Evolutionary conservation across 1,284 basidiomycete species (phyloP).

Genomic region (Puccinia triticina): DNA sequence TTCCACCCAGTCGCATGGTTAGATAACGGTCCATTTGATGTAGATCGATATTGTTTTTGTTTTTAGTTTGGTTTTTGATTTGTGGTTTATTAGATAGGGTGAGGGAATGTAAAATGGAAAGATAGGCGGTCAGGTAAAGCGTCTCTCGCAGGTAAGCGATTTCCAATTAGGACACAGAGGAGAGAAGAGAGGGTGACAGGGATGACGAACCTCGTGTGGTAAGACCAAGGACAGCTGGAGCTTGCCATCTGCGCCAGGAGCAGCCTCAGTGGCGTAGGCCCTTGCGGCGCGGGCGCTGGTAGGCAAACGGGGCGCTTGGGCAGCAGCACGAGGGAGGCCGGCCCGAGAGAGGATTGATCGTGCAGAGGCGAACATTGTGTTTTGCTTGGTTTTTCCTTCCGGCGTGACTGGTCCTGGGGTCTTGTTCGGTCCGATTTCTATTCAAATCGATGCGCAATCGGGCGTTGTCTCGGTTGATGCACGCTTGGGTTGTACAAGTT

Average conservation of each 20-base stretch:
- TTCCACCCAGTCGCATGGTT: neutral
- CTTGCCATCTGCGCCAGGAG: conserved; percentile 67
- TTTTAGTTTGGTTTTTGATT: neutral
- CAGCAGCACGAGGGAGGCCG: neutral
- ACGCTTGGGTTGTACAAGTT: no score
- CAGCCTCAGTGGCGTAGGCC: conserved; percentile 45
- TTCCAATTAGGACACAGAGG: neutral
- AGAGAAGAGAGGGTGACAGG: neutral
- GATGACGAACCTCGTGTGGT: conserved; percentile 79
- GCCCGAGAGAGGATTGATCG: neutral
- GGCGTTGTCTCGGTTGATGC: no score
- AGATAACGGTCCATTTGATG: neutral
- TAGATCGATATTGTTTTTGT: neutral
- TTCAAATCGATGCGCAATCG: neutral
- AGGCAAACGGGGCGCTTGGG: neutral
- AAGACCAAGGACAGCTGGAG: conserved; percentile 85
- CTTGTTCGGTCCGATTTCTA: neutral
- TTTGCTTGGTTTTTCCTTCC: neutral
- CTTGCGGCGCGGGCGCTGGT: neutral
- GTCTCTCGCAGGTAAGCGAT: no score
- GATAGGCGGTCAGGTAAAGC: no score
- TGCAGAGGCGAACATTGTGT: conserved; percentile 1
- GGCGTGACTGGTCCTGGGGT: neutral
- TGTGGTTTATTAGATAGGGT: neutral
- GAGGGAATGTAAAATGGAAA: no score